Base-by-base conservation (phyloP, 2,329 filamentous ascomycete genomes). In the Monilinia laxa region DNA sequence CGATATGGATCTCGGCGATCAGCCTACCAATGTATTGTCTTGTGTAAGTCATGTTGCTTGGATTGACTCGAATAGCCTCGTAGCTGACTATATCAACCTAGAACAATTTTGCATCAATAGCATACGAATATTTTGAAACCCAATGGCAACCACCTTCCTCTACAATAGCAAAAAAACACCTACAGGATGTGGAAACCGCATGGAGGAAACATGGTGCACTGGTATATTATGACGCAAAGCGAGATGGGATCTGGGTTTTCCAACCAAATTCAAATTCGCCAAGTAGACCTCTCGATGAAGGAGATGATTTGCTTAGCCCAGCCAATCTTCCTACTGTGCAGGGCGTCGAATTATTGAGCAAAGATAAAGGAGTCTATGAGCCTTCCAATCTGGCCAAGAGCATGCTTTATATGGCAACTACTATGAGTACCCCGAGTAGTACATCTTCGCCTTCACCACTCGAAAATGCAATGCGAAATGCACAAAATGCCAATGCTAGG, bases 1-100 rank as follows among this genome's bases (percentile, higher is more conserved):
- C 73, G 70, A 70, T 53, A 77, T 77, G 76, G 76, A 77, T 67
- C 72, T 71, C 66, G 73, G 75, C 35, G 76, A 77, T 55, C 76
- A 75, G 67, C 67, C 68, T 55, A 77, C 76, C 40, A 77, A 77
- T 72, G 73, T 76, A 65, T 69, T 77, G 69, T 75, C 71, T 64
- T 74, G 71, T 71, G 76, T 77, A 58, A 69, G 71, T 70, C 3
- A 28, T 62, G 7, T 28, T 49, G 31, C 28, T 52, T 42, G 45
- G 12, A n/a, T 35, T 42, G 11, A 31, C 35, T 35, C 20, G 14
- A 62, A 59, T 60, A n/a, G 49, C n/a, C 28, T 40, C 6, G 28
- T 55, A 47, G 18, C 64, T 65, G 23, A 62, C 66, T 68, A 49
- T 68, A 58, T 31, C n/a, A 51, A 40, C 31, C 10, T 38, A 77